These are phyloP conservation scores for Sugiyamaella grinbergsii DNA, from an alignment of 1,139 yeast genomes.

Conservation along the genomic window DNA sequence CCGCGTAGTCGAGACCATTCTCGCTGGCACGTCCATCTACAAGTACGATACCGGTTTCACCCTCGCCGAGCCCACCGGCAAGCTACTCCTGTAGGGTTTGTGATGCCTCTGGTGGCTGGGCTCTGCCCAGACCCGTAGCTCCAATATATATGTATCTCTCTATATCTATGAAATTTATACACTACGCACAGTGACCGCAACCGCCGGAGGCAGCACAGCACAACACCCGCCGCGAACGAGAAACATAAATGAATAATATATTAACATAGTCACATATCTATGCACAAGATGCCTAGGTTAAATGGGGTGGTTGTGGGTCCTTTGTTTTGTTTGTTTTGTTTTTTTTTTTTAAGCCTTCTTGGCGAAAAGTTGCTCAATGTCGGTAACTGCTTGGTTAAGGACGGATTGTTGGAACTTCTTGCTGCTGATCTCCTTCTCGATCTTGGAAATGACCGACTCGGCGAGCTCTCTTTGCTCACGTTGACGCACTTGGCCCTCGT, in stretches of 20 bases:
- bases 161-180: no score
- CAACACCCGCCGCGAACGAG: no score
- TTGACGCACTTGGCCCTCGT: conserved; percentile 95
- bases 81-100: conserved; percentile 24
- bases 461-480: conserved; percentile 92
- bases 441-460: conserved; percentile 81
- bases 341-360: conserved; percentile 34
- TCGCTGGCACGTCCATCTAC: conserved; percentile 73
- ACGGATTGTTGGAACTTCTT: conserved; percentile 94
- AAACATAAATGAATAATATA: conserved; percentile 5
- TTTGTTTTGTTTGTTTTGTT: background rate
- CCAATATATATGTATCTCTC: no score
- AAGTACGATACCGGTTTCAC: conserved; percentile 38
- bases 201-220: conserved; percentile 9
- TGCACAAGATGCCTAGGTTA: conserved; percentile 15
- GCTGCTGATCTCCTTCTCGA: conserved; percentile 78
- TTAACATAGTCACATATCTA: conserved; percentile 17
- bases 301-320: background rate
- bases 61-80: conserved; percentile 25
- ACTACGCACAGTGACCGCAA: background rate
- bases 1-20: conserved; percentile 71
- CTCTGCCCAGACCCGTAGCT: conserved; percentile 14
- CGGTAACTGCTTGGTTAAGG: conserved; percentile 86
- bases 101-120: no score
- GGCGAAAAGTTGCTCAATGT: conserved; percentile 80